Evolutionary conservation across 176 grass and related monocot genomes (phyloP).

Genomic region (Ananas comosus): DNA sequence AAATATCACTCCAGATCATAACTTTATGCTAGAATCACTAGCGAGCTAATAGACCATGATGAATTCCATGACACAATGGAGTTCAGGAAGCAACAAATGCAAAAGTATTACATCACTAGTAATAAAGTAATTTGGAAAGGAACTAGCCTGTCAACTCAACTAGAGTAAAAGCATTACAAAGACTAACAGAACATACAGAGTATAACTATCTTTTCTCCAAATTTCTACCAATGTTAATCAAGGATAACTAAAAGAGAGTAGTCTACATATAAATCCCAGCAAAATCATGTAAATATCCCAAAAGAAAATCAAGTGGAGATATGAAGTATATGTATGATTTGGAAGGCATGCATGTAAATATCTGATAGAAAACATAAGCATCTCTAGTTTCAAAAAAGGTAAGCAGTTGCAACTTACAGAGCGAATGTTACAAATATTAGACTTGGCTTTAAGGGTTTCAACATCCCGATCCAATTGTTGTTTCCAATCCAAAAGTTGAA

Average conservation of each 20-base stretch:
- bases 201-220: neutral
- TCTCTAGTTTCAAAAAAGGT: neutral
- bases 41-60: too few relatives aligned
- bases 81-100: too few relatives aligned
- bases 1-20: too few relatives aligned
- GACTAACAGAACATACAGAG: neutral
- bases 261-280: too few relatives aligned
- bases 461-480: slow-evolving; percentile 96
- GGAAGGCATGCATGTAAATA: neutral
- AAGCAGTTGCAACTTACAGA: slow-evolving; percentile 36
- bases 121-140: neutral
- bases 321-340: too few relatives aligned
- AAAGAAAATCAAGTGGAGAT: too few relatives aligned
- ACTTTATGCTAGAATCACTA: too few relatives aligned
- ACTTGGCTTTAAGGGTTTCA: slow-evolving; percentile 98
- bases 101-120: neutral
- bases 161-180: neutral
- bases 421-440: slow-evolving; percentile 72
- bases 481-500: slow-evolving; percentile 89
- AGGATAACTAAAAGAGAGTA: too few relatives aligned
- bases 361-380: neutral
- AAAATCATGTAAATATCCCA: too few relatives aligned
- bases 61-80: too few relatives aligned
- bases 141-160: neutral
- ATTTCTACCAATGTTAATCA: too few relatives aligned